Percentiles rank a stretch among this genome's conserved stretches.
phyloP scores from a whole-genome alignment of 2,329 filamentous ascomycete genomes.

The Neonectria hederae region DNA sequence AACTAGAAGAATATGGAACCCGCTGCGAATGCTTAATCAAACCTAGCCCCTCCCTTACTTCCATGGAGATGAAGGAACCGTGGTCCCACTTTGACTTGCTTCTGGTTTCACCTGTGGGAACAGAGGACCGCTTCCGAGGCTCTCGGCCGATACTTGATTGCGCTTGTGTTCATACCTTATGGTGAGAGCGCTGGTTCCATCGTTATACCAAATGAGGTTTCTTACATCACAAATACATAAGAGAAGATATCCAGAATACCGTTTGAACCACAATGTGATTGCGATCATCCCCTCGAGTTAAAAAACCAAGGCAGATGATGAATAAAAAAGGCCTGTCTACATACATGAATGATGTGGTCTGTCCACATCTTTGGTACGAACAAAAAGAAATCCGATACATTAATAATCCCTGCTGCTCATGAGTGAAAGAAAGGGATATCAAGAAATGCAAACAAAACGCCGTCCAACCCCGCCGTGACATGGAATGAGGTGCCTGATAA shows the following conservation, averaged over 20 bases:
- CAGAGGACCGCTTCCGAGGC: neutral
- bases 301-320: conserved; percentile 15
- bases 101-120: conserved; percentile 2
- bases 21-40: neutral
- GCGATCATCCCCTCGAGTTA: conserved; percentile 1
- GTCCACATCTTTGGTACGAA: conserved; percentile 22
- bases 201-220: neutral
- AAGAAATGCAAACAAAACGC: conserved; percentile 47
- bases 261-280: conserved; percentile 15
- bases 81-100: conserved; percentile 7
- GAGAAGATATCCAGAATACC: neutral
- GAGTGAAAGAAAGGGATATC: conserved; percentile 44
- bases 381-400: conserved; percentile 25
- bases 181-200: neutral
- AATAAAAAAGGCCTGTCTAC: conserved; percentile 30
- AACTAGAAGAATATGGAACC: neutral
- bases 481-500: conserved; percentile 41
- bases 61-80: conserved; percentile 19
- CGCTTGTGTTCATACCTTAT: neutral
- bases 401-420: conserved; percentile 37
- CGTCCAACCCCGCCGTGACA: conserved; percentile 43
- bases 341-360: conserved; percentile 37
- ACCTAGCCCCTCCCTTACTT: neutral
- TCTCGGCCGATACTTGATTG: neutral
- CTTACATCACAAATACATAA: neutral